A percentile compares a stretch with the other conserved stretches of the same genome.
Evolutionary conservation across 208 protist genomes (phyloP).

Genomic region (Crithidia fasciculata): DNA sequence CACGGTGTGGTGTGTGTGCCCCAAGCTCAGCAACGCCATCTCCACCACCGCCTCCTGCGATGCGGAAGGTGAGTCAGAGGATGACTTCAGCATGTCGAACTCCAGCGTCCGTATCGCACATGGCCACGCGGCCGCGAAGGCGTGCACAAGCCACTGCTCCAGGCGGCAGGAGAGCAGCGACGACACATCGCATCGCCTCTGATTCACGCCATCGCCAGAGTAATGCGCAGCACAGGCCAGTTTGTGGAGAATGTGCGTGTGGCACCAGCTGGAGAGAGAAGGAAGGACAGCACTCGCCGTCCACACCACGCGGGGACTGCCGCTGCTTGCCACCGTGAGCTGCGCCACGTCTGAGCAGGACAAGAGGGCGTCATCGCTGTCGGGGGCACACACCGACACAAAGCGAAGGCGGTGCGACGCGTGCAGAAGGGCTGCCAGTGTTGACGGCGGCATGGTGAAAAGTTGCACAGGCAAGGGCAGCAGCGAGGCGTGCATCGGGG

Average conservation of each 20-base stretch:
- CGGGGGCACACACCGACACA: conserved; percentile 4
- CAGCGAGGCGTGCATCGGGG: background rate
- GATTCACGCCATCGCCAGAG: too few relatives aligned
- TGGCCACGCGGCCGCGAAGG: conserved; percentile 19
- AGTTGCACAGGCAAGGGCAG: conserved; percentile 23
- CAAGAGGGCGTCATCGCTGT: background rate
- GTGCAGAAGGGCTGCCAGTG: conserved; percentile 1
- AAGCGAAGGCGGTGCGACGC: conserved; percentile 29
- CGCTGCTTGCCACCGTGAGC: background rate
- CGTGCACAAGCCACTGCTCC: conserved; percentile 17
- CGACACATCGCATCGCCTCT: background rate
- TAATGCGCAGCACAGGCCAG: too few relatives aligned
- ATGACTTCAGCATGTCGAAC: too few relatives aligned
- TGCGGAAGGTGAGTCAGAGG: too few relatives aligned
- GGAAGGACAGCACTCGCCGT: background rate
- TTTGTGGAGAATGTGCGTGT: too few relatives aligned
- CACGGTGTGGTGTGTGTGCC: background rate
- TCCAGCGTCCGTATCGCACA: background rate
- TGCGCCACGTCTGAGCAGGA: background rate
- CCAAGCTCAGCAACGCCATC: conserved; percentile 16
- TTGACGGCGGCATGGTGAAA: background rate
- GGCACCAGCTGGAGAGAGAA: too few relatives aligned
- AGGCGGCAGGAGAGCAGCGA: background rate
- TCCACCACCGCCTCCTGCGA: conserved; percentile 16
- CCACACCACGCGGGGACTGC: background rate